Evolutionary conservation across 495 filamentous ascomycete species (phyloP).

Genomic region (Echria macrotheca): DNA sequence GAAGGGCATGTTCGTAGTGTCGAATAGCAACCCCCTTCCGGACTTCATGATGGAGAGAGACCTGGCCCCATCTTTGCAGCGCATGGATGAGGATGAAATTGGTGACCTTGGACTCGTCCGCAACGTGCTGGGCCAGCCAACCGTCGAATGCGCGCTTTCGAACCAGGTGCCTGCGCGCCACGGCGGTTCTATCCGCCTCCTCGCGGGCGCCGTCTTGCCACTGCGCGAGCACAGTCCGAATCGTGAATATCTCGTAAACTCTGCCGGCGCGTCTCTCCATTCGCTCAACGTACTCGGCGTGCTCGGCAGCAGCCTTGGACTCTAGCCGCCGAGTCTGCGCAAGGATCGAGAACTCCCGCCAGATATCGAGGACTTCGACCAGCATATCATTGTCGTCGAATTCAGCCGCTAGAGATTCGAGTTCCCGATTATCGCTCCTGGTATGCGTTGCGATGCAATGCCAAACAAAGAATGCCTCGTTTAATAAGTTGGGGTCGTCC

Average conservation of each 20-base stretch:
- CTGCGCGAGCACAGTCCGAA: conserved; percentile 14
- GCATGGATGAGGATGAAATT: conserved; percentile 53
- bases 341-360: conserved; percentile 15
- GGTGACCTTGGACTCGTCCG: conserved; percentile 68
- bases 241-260: conserved; percentile 25
- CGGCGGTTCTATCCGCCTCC: conserved; percentile 44
- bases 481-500: conserved; percentile 9
- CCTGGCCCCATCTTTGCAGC: conserved; percentile 25
- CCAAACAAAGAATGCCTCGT: conserved; percentile 18
- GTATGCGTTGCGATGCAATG: conserved; percentile 3
- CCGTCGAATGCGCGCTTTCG: conserved; percentile 67
- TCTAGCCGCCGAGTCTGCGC: conserved; percentile 12
- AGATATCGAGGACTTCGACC: conserved; percentile 22
- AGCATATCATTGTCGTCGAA: conserved; percentile 22
- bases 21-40: conserved; percentile 20
- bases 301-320: conserved; percentile 17
- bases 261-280: conserved; percentile 28
- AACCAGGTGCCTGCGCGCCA: conserved; percentile 64
- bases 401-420: conserved; percentile 7
- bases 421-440: conserved; percentile 8
- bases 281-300: conserved; percentile 17
- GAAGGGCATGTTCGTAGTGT: conserved; percentile 11
- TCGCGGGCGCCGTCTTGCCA: conserved; percentile 23
- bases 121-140: conserved; percentile 68
- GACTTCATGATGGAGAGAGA: conserved; percentile 24